Base-by-base conservation (phyloP, 2,329 filamentous ascomycete genomes). In the Metarhizium album region DNA sequence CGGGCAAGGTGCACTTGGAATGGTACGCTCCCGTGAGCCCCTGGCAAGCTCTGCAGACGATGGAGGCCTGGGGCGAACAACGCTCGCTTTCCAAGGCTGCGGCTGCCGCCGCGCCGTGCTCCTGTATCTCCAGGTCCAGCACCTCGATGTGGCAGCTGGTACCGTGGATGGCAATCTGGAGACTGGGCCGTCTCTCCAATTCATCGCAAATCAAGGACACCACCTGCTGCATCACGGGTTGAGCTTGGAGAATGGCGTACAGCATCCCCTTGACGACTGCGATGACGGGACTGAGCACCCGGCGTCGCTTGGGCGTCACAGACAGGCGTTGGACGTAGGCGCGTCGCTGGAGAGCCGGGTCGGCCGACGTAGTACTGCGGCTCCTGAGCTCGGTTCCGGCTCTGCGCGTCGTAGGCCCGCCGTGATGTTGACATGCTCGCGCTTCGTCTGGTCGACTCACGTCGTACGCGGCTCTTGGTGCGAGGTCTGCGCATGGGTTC, bases 101-200 rank as follows among this genome's bases (percentile, higher is more conserved):
- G n/a, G n/a, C n/a, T n/a, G n/a, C n/a, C n/a, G n/a, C 67, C 20
- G 67, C 66, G 48, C 83, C 79, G 52, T 83, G 78, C 54, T 75
- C 78, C 59, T 83, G 78, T 20, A 84, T 80, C 58, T 83, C 80
- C 54, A 78, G 75, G 58, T 84, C 81, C 9, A 84, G 67, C 59
- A 83, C 78, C 60, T 83, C 78, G 2, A 84, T 80, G 54, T 84
- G 82, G 1, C 75, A 79, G 52, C 80, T 82, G 9, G 81, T 83
- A 60, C 83, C 83, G 64, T 83, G 84, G 53, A 84, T 80, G 23
- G 84, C 79, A 52, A 82, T 76, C 58, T 84, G 80, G 9, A 84
- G 74, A 55, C 79, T 83, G 4, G 80, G 82, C 46, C 79, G 71
- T 60, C 80, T 82, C 20, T 74, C 69, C 8, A 78, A 78, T 29